phyloP scores from a whole-genome alignment of 2,329 filamentous ascomycete genomes.

The Passalora sequoiae region DNA sequence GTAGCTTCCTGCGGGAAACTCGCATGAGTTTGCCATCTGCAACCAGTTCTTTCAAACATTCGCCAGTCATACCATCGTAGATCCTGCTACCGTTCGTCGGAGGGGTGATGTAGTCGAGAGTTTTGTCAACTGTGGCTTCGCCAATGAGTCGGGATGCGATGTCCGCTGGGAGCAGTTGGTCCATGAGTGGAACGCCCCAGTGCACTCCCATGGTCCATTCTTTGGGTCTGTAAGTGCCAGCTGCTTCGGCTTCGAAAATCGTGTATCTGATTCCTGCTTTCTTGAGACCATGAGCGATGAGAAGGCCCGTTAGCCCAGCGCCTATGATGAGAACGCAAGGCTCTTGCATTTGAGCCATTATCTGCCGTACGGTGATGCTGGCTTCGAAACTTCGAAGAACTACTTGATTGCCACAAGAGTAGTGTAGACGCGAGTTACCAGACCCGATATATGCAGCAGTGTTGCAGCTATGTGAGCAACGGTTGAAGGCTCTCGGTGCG shows the following conservation, averaged over 20 bases:
- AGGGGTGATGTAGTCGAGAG: constrained; percentile 12
- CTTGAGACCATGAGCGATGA: constrained; percentile 20
- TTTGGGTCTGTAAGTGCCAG: constrained; percentile 12
- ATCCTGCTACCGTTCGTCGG: constrained; percentile 16
- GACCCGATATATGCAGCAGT: too few species aligned
- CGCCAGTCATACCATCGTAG: constrained; percentile 18
- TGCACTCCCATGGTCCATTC: constrained; percentile 23
- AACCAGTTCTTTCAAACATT: constrained; percentile 16
- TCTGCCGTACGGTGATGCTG: too few species aligned
- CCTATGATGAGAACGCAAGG: constrained; percentile 21
- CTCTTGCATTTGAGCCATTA: not conserved
- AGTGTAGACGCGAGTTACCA: too few species aligned
- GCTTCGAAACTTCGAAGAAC: too few species aligned
- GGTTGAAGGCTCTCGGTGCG: too few species aligned
- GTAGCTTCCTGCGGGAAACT: constrained; percentile 17
- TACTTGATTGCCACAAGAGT: too few species aligned
- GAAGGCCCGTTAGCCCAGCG: constrained; percentile 20
- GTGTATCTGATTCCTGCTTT: constrained; percentile 15
- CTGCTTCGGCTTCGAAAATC: constrained; percentile 18
- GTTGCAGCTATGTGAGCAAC: too few species aligned
- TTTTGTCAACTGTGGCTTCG: constrained; percentile 17
- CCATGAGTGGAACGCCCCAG: constrained; percentile 13
- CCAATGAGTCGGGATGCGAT: constrained; percentile 9
- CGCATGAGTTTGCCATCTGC: constrained; percentile 10
- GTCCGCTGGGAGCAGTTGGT: constrained; percentile 15